phyloP scores from a whole-genome alignment of 192 early-diverging fungal species.

The Podila minutissima region DNA sequence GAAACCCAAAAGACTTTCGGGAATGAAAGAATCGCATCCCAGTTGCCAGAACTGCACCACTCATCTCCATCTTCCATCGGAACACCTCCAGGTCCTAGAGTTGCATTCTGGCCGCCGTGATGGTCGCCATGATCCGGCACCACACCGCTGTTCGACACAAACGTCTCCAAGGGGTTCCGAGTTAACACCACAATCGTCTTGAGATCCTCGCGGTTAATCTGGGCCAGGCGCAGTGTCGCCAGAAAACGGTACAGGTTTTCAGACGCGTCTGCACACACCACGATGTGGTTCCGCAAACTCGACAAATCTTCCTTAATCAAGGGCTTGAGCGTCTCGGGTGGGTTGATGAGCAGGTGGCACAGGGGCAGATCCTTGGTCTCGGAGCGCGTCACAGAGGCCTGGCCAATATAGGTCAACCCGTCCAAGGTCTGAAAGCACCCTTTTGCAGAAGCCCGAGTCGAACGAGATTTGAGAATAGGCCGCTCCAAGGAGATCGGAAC shows the following conservation, averaged over 20 bases:
- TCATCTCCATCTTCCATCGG: neutral
- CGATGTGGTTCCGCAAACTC: slow-evolving; percentile 44
- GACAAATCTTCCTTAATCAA: slow-evolving; percentile 35
- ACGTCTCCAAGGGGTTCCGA: slow-evolving; percentile 17
- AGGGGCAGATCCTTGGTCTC: slow-evolving; percentile 41
- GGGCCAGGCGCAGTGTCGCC: slow-evolving; percentile 46
- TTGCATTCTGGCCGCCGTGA: neutral
- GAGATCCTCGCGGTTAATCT: slow-evolving; percentile 52
- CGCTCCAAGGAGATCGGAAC: neutral
- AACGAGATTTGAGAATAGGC: neutral
- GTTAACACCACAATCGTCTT: slow-evolving; percentile 60
- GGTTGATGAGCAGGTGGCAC: slow-evolving; percentile 38
- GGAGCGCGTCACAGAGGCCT: slow-evolving; percentile 24
- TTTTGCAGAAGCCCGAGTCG: neutral
- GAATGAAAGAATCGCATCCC: slow-evolving; percentile 53
- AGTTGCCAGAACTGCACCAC: slow-evolving; percentile 6
- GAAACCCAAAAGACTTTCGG: slow-evolving; percentile 57
- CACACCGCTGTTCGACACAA: neutral
- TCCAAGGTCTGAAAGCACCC: slow-evolving; percentile 16
- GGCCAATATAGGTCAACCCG: slow-evolving; percentile 35
- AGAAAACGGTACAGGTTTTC: slow-evolving; percentile 47
- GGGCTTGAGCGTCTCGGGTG: slow-evolving; percentile 16
- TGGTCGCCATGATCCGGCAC: slow-evolving; percentile 1
- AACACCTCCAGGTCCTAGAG: neutral
- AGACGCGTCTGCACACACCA: slow-evolving; percentile 55